Evolutionary conservation across 1,284 basidiomycete genomes (phyloP).

Genomic region (Exobasidium cylindrosporum): DNA sequence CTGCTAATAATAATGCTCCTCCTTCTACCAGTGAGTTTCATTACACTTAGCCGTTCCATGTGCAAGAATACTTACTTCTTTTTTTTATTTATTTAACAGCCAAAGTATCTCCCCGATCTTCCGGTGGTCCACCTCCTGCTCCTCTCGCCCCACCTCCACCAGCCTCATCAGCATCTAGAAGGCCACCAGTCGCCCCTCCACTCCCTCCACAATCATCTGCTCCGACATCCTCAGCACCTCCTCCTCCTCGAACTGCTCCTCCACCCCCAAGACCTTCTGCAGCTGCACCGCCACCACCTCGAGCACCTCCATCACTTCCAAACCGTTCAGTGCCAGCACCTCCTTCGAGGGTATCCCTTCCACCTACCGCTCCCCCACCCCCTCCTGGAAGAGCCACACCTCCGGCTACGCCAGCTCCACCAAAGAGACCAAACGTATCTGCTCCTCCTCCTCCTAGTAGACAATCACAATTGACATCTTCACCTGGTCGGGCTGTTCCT

Average conservation of each 20-base stretch:
- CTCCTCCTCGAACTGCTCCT: conserved; percentile 10
- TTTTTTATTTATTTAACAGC: not conserved
- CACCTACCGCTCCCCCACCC: not conserved
- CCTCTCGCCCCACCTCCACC: conserved; percentile 13
- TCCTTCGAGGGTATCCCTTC: not conserved
- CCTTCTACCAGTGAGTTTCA: conserved; percentile 1
- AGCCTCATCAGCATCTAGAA: not conserved
- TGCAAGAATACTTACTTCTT: not conserved
- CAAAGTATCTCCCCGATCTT: conserved; percentile 1
- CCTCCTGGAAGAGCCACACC: not conserved
- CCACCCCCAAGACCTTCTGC: conserved; percentile 13
- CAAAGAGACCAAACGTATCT: not conserved
- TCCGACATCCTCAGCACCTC: conserved; percentile 5
- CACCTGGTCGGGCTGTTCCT: not conserved
- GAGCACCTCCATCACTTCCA: conserved; percentile 20
- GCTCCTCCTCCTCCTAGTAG: not conserved
- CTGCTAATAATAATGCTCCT: conserved; percentile 9
- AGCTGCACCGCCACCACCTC: conserved; percentile 17
- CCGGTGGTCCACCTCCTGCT: conserved; percentile 6
- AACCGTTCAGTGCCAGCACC: not conserved
- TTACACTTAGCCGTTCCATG: not conserved
- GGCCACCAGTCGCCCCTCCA: conserved; percentile 6
- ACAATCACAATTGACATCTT: not conserved
- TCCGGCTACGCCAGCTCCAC: not conserved
- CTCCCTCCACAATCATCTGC: conserved; percentile 6